Evolutionary conservation across 2,329 filamentous ascomycete genomes (phyloP).

Genomic region (Colletotrichum sojae): DNA sequence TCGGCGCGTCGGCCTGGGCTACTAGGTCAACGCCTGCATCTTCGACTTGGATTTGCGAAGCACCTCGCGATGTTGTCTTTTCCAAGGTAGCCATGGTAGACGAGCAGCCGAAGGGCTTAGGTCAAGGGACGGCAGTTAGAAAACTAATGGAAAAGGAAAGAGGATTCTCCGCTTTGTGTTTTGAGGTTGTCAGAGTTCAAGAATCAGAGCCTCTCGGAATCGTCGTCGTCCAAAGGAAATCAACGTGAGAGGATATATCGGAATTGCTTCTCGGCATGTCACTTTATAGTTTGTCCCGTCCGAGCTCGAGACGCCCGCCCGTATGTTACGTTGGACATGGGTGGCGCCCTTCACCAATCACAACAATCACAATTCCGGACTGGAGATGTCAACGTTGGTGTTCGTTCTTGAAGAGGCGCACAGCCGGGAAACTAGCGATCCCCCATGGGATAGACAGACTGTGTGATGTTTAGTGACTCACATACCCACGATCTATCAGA

Average conservation of each 20-base stretch:
- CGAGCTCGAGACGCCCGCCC: neutral
- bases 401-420: too few relatives aligned
- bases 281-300: conserved; percentile 23
- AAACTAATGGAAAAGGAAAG: neutral
- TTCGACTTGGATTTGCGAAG: conserved; percentile 14
- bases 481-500: neutral
- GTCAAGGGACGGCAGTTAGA: neutral
- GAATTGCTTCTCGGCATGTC: neutral
- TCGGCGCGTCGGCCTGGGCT: conserved; percentile 17
- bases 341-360: neutral
- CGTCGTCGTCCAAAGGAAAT: neutral
- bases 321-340: neutral
- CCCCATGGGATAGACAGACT: conserved; percentile 19
- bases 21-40: neutral
- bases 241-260: neutral
- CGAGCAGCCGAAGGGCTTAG: neutral
- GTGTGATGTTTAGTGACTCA: too few relatives aligned
- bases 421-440: too few relatives aligned
- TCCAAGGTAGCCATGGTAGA: conserved; percentile 2
- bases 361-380: neutral
- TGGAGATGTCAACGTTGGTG: too few relatives aligned
- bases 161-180: too few relatives aligned
- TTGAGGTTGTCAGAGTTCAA: too few relatives aligned
- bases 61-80: conserved; percentile 1
- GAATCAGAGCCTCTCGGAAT: too few relatives aligned